These are phyloP conservation scores for Trichoderma hamatum DNA, from an alignment of 2,329 filamentous ascomycete species.

Conservation along the genomic window DNA sequence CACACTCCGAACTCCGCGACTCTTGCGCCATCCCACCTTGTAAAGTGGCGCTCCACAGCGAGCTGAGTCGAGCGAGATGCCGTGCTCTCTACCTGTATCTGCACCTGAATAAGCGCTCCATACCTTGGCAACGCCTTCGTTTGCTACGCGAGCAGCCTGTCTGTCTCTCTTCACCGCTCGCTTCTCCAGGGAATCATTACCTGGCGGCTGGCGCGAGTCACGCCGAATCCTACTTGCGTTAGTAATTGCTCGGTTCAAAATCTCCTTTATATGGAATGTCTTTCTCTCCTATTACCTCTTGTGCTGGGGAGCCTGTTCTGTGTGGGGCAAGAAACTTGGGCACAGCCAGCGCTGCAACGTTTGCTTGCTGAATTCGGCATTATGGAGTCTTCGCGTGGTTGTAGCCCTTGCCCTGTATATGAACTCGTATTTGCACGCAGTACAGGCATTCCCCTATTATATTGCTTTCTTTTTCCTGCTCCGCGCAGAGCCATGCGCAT, in stretches of 20 bases:
- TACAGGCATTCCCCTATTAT: neutral
- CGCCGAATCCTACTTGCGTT: neutral
- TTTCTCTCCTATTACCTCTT: neutral
- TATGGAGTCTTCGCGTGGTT: conserved; percentile 6
- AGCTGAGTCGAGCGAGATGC: neutral
- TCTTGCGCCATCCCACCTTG: neutral
- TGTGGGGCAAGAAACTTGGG: neutral
- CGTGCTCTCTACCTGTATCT: neutral
- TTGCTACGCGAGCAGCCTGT: neutral
- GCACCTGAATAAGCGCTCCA: too few relatives aligned
- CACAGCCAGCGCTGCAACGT: neutral
- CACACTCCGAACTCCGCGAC: neutral
- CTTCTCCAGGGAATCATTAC: neutral
- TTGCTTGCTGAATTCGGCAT: conserved; percentile 1
- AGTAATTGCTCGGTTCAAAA: neutral
- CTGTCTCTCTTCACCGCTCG: neutral
- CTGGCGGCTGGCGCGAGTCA: neutral
- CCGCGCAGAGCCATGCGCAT: neutral
- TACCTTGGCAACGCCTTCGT: neutral
- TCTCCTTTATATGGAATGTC: neutral
- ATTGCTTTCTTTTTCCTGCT: neutral
- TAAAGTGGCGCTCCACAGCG: neutral
- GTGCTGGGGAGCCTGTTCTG: neutral
- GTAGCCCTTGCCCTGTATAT: conserved; percentile 2
- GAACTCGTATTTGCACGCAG: conserved; percentile 16